Percentiles rank a stretch among this genome's conserved stretches.
phyloP scores from a whole-genome alignment of 495 filamentous ascomycete species.

The Penicillium samsonianum region DNA sequence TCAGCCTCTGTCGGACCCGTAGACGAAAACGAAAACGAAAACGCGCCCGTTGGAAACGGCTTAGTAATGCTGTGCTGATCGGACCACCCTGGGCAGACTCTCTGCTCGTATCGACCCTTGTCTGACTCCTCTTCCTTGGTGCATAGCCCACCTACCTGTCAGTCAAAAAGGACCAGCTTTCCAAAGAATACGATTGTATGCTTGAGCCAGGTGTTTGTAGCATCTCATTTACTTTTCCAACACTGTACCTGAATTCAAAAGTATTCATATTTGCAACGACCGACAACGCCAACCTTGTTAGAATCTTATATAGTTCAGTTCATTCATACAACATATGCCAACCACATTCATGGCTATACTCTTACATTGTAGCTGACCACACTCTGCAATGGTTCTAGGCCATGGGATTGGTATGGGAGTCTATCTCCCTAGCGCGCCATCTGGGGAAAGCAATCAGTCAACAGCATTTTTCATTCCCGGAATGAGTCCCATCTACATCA shows the following conservation, averaged over 20 bases:
- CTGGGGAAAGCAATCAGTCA: constrained; percentile 2
- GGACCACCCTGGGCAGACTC: neutral
- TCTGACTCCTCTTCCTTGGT: neutral
- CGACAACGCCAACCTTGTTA: neutral
- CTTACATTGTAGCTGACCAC: neutral
- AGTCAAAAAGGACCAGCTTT: neutral
- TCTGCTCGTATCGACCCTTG: neutral
- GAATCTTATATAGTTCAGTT: neutral
- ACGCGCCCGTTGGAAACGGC: neutral
- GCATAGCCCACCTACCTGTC: constrained; percentile 9
- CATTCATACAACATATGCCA: neutral
- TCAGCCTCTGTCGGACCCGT: constrained; percentile 3
- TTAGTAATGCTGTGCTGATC: constrained; percentile 3
- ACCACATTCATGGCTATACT: neutral
- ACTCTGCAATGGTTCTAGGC: neutral
- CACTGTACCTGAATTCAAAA: neutral
- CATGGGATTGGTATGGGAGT: neutral
- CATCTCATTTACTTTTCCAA: neutral
- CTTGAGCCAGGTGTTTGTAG: neutral
- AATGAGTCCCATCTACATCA: neutral
- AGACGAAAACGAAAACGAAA: no score
- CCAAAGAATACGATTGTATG: neutral
- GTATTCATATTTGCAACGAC: neutral
- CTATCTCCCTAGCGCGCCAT: no score
- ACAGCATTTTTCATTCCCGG: constrained; percentile 4